Evolutionary conservation across 257 asterid genomes (phyloP), one percentile per base, ranked within the genome.

Genomic region (Solanum corneliomulleri): DNA sequence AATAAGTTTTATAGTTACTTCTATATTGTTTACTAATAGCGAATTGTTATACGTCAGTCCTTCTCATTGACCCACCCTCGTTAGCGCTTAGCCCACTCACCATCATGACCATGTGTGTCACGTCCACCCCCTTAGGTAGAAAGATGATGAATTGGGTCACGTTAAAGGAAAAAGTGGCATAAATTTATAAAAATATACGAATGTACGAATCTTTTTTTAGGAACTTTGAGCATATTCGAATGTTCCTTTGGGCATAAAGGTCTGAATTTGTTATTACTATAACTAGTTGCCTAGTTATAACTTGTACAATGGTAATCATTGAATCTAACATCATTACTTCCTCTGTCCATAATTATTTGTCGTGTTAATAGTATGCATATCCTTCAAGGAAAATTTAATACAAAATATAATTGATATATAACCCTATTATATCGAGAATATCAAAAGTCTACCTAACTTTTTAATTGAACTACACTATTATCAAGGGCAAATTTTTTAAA

Each of bases 1-100:
- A 7, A 52, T 2, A 52, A 52, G 18, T 6, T 16, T 6, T 52
- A 18, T 6, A 52, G n/a, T 0, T 52, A 0, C 0, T 2, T 52
- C 4, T 6, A 52, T 52, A 52, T 16, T 6, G 18, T 6, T 6
- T 52, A 52, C 1, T 52, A 52, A 0, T 52, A 52, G 0, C 18
- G 4, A 16, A 16, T 52, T 52, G 62, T 18, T 52, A 18, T 52
- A 52, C 10, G 62, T 52, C 35, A 25, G 7, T 66, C 72, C 18
- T 25, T 66, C 35, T 66, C 18, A 11, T 2, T 66, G 35, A 11
- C 35, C 33, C 35, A 25, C 35, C 18, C 7, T 66, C 9, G 9
- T 66, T 9, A 31, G 29, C 29, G 29, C 2, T 29, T 29, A 25
- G 37, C 35, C 37, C 21, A 66, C 37, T 14, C 37, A 27, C 37